phyloP scores from a whole-genome alignment of 768 basidiomycete genomes.

The Gyrodon lividus region DNA sequence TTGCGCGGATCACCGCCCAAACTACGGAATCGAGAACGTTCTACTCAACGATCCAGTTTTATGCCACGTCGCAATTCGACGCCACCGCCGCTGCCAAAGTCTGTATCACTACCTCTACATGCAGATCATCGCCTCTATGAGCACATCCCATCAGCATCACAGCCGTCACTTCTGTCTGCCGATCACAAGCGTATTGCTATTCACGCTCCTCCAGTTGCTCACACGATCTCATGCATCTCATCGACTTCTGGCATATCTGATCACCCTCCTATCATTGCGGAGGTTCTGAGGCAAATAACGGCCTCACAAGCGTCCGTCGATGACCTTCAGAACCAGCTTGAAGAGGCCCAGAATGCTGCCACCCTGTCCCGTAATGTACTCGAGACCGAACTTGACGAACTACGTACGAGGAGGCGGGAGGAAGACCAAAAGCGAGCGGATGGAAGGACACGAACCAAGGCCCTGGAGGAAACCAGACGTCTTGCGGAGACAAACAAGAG shows the following conservation, averaged over 20 bases:
- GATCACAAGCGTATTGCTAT: slow-evolving; percentile 29
- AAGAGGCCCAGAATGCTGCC: slow-evolving; percentile 56
- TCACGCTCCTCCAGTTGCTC: slow-evolving; percentile 27
- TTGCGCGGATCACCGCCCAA: slow-evolving; percentile 53
- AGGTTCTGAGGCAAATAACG: slow-evolving; percentile 74
- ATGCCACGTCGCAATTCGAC: slow-evolving; percentile 60
- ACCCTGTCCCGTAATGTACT: slow-evolving; percentile 61
- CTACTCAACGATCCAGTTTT: slow-evolving; percentile 39
- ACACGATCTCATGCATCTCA: slow-evolving; percentile 22
- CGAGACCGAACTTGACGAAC: slow-evolving; percentile 70
- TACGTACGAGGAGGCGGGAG: slow-evolving; percentile 71
- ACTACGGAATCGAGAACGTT: slow-evolving; percentile 56
- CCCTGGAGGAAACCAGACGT: slow-evolving; percentile 84
- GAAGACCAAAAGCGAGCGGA: slow-evolving; percentile 82
- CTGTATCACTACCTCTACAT: slow-evolving; percentile 76
- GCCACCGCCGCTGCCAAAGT: slow-evolving; percentile 82
- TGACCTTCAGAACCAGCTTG: slow-evolving; percentile 70
- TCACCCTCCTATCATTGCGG: slow-evolving; percentile 67
- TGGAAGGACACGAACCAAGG: slow-evolving; percentile 79
- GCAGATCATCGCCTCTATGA: slow-evolving; percentile 40
- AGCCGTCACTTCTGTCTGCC: slow-evolving; percentile 17
- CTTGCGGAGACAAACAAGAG: slow-evolving; percentile 74
- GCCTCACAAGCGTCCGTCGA: slow-evolving; percentile 56
- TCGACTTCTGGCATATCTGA: slow-evolving; percentile 41
- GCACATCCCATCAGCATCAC: slow-evolving; percentile 23